Conservation (phyloP, 106 monocot genomes). For the Amphibolis antarctica region DNA sequence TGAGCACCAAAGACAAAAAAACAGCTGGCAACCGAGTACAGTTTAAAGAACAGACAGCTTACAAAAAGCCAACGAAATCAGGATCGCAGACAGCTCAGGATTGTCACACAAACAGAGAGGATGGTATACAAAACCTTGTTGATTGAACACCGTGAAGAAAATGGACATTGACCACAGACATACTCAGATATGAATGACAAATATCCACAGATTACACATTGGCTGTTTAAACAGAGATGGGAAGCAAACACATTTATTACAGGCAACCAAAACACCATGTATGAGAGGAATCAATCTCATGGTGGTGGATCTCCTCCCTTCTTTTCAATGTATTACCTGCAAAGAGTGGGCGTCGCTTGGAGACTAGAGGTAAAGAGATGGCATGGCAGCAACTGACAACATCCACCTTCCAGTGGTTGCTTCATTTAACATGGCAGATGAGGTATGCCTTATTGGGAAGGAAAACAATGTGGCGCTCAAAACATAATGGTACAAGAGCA, state of each 20-base stretch:
- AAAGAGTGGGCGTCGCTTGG: too few relatives aligned
- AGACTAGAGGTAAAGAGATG: too few relatives aligned
- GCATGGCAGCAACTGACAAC: background rate
- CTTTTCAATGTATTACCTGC: background rate
- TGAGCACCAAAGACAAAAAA: background rate
- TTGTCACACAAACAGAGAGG: background rate
- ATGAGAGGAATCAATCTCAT: background rate
- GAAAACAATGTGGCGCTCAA: conserved; percentile 1
- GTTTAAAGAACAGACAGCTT: background rate
- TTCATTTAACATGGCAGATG: background rate
- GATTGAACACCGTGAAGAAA: conserved; percentile 2
- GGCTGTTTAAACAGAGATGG: background rate
- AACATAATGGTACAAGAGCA: too few relatives aligned
- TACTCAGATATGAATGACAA: conserved; percentile 1
- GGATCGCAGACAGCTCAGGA: background rate
- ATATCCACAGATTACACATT: conserved; percentile 7
- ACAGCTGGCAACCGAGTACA: background rate
- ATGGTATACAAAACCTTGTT: conserved; percentile 1
- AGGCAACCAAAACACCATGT: background rate
- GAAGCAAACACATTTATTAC: conserved; percentile 8
- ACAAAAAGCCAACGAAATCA: background rate
- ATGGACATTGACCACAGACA: background rate
- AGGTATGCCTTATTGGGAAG: background rate
- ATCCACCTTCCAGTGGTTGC: background rate
- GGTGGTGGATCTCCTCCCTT: background rate